Percentiles rank a stretch among this genome's conserved stretches.
phyloP scores from a whole-genome alignment of 2,329 filamentous ascomycete species.

The Hypocrella siamensis region DNA sequence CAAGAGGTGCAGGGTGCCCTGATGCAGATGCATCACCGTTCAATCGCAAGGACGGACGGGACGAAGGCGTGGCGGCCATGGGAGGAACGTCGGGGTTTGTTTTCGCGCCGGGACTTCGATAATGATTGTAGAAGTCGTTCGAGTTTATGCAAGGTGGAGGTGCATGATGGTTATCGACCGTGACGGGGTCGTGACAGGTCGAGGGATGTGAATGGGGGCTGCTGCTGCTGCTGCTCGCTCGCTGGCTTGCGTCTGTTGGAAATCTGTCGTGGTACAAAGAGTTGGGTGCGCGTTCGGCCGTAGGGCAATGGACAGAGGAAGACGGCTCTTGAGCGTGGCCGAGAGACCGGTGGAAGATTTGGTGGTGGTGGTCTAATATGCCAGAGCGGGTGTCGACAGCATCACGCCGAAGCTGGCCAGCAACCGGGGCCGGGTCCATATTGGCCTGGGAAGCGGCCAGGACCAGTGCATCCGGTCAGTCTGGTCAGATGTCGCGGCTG shows the following conservation, averaged over 20 bases:
- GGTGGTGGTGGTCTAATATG: conserved; percentile 9
- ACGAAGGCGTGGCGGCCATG: conserved; percentile 20
- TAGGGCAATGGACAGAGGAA: conserved; percentile 1
- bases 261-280: conserved; percentile 6
- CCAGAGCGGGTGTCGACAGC: conserved; percentile 4
- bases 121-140: conserved; percentile 40
- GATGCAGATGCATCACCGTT: conserved; percentile 34
- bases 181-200: conserved; percentile 7
- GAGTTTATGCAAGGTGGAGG: conserved; percentile 29
- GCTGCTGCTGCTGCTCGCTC: not conserved
- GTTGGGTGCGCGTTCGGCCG: conserved; percentile 3
- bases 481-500: conserved; percentile 23
- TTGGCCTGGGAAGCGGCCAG: conserved; percentile 17
- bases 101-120: conserved; percentile 22
- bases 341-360: conserved; percentile 9
- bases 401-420: conserved; percentile 9
- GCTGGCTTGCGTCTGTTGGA: conserved; percentile 1
- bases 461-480: conserved; percentile 27
- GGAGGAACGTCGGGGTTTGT: conserved; percentile 17
- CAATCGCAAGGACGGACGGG: conserved; percentile 28
- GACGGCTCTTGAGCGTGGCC: conserved; percentile 6
- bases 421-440: conserved; percentile 16
- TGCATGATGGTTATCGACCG: conserved; percentile 17
- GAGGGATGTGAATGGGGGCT: conserved; percentile 1
- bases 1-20: conserved; percentile 27